Percentiles rank a stretch among this genome's conserved stretches.
Evolutionary conservation across 2,329 filamentous ascomycete species (phyloP).

Genomic region (Blumeria graminis): DNA sequence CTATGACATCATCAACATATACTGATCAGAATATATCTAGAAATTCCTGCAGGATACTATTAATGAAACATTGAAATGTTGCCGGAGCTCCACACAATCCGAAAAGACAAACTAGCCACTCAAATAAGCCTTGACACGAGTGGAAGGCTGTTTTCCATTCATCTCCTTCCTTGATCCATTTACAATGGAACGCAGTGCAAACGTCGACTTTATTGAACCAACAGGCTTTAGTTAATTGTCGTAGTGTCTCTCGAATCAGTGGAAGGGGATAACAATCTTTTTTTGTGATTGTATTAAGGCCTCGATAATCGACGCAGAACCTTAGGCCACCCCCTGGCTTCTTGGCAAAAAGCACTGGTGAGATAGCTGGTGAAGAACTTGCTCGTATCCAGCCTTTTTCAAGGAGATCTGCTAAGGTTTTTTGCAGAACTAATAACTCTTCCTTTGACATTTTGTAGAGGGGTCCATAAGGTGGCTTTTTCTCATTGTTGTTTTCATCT

Average conservation of each 20-base stretch:
- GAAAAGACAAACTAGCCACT: background rate
- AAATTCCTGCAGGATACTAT: no score
- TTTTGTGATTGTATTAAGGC: background rate
- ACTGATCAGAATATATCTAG: no score
- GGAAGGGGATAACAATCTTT: background rate
- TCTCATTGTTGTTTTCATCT: no score
- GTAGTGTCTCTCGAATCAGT: background rate
- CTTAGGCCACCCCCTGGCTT: background rate
- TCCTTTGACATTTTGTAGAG: no score
- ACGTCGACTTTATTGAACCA: background rate
- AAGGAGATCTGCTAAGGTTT: background rate
- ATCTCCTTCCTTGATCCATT: background rate
- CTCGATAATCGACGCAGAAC: background rate
- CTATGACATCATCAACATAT: background rate
- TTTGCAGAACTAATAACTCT: background rate
- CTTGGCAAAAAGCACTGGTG: background rate
- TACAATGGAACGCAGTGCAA: background rate
- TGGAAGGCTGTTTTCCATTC: conserved; percentile 1
- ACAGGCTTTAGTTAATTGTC: background rate
- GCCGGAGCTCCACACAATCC: background rate
- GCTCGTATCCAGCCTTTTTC: background rate
- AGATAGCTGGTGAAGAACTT: background rate
- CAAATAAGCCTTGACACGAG: background rate
- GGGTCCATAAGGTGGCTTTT: no score
- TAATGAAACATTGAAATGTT: background rate